Evolutionary conservation across 2,329 filamentous ascomycete species (phyloP).

Genomic region (Neopestalotiopsis sp.): DNA sequence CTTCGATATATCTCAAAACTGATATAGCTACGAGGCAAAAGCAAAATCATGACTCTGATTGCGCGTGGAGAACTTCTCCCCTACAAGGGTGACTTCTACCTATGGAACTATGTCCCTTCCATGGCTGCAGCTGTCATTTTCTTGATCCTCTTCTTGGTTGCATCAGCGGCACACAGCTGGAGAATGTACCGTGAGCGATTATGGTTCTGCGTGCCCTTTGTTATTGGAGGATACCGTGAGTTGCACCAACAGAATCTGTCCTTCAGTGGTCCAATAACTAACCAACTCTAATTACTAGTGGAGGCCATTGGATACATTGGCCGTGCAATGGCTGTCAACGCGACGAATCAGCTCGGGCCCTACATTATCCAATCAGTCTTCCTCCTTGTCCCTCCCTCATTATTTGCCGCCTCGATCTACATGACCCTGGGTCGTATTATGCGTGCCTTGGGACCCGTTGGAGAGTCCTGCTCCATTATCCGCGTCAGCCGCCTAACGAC

Average conservation of each 20-base stretch:
- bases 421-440: conserved; percentile 55
- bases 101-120: conserved; percentile 46
- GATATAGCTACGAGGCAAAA: too few relatives aligned
- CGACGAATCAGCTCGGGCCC: conserved; percentile 38
- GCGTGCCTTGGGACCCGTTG: conserved; percentile 37
- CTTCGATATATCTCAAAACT: too few relatives aligned
- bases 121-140: conserved; percentile 50
- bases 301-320: conserved; percentile 9
- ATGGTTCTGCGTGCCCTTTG: conserved; percentile 57
- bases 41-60: too few relatives aligned
- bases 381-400: conserved; percentile 52
- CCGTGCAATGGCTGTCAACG: not conserved
- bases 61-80: conserved; percentile 29
- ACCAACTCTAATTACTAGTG: not conserved
- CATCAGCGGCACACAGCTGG: conserved; percentile 45
- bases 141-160: conserved; percentile 44
- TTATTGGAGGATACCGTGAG: conserved; percentile 54
- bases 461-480: conserved; percentile 30
- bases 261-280: not conserved
- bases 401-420: conserved; percentile 57
- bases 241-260: conserved; percentile 19
- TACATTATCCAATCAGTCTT: conserved; percentile 50
- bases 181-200: conserved; percentile 49
- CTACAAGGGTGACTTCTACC: conserved; percentile 37
- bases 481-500: conserved; percentile 51